Evolutionary conservation across 805 yeast genomes (phyloP).

Genomic region (Myxozyma melibiosi): DNA sequence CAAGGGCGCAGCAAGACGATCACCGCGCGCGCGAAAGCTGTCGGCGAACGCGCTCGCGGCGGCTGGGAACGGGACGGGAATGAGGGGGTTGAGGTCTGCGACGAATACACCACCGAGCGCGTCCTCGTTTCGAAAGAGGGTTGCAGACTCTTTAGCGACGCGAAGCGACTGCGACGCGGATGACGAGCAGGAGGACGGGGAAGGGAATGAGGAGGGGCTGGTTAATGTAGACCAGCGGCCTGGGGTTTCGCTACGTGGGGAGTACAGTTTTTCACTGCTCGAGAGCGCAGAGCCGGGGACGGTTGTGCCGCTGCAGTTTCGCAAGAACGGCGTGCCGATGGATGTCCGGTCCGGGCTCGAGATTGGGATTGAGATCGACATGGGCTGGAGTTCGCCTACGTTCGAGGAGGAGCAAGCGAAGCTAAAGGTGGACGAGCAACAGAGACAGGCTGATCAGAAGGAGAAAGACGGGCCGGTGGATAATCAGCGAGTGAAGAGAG

Average conservation of each 20-base stretch:
- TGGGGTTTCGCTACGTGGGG: conserved; percentile 5
- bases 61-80: not conserved
- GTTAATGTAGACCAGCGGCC: not conserved
- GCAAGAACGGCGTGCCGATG: conserved; percentile 6
- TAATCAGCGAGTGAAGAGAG: not conserved
- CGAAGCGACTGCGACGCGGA: conserved; percentile 19
- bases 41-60: not conserved
- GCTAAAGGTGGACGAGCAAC: not conserved
- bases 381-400: conserved; percentile 28
- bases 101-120: not conserved
- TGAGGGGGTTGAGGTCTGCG: not conserved
- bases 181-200: conserved; percentile 17
- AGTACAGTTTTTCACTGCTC: conserved; percentile 14
- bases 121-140: conserved; percentile 3
- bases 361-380: conserved; percentile 24
- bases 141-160: not conserved
- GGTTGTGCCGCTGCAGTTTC: conserved; percentile 13
- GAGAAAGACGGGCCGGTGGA: not conserved
- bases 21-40: conserved; percentile 11
- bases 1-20: conserved; percentile 7
- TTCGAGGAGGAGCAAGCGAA: conserved; percentile 1
- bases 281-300: conserved; percentile 23
- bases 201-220: not conserved
- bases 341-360: conserved; percentile 13
- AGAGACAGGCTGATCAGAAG: not conserved